phyloP scores from a whole-genome alignment of 805 yeast species.

The Candida chauliodis region DNA sequence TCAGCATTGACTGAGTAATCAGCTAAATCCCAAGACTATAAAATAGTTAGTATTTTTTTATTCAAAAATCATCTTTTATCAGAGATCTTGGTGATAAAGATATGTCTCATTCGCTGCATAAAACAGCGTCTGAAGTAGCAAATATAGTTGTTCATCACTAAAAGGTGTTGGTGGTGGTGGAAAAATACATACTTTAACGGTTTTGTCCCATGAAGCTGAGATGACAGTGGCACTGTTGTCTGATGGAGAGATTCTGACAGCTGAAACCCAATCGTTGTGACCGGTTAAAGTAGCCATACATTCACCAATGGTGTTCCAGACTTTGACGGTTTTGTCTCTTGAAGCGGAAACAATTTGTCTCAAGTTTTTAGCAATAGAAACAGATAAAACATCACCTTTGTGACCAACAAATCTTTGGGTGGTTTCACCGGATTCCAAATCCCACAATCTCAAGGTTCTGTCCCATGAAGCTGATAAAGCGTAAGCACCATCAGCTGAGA shows the following conservation, averaged over 20 bases:
- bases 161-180: background rate
- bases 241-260: conserved; percentile 95
- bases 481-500: conserved; percentile 96
- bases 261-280: conserved; percentile 99
- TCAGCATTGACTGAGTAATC: conserved; percentile 87
- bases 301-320: conserved; percentile 99
- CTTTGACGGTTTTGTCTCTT: conserved; percentile 97
- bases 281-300: conserved; percentile 92
- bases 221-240: conserved; percentile 69
- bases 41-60: conserved; percentile 9
- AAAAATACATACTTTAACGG: conserved; percentile 89
- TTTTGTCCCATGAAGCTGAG: conserved; percentile 99
- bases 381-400: conserved; percentile 95
- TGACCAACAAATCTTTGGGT: conserved; percentile 97
- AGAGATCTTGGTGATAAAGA: conserved; percentile 97
- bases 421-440: conserved; percentile 89
- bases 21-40: conserved; percentile 90
- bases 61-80: conserved; percentile 38
- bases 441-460: conserved; percentile 98
- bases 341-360: conserved; percentile 98
- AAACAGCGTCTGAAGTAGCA: conserved; percentile 97
- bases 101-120: conserved; percentile 94
- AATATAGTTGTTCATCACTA: conserved; percentile 51
- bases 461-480: conserved; percentile 99
- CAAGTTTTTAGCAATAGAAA: conserved; percentile 92